Conservation (phyloP, 371 early-diverging fungal species). For the Mortierella sp. region DNA sequence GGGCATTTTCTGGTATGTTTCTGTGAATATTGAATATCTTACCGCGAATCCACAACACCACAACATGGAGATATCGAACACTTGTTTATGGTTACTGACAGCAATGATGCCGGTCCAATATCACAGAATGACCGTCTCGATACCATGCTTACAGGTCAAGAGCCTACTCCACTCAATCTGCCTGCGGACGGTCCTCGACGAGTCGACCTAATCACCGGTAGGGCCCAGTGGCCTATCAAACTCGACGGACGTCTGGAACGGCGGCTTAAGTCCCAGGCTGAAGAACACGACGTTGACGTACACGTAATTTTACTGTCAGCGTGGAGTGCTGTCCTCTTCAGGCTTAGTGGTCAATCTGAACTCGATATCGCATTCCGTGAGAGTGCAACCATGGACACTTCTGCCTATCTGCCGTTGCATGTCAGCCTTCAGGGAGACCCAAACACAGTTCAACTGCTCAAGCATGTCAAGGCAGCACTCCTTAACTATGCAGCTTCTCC, state of each 20-base stretch:
- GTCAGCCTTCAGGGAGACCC: background rate
- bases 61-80: background rate
- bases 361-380: constrained; percentile 8
- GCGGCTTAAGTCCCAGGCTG: constrained; percentile 1
- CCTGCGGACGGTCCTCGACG: constrained; percentile 2
- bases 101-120: background rate
- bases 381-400: background rate
- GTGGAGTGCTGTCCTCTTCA: constrained; percentile 4
- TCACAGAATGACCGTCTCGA: constrained; percentile 4
- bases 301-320: constrained; percentile 6
- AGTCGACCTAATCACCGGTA: background rate
- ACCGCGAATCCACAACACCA: too few relatives aligned
- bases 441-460: constrained; percentile 8
- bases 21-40: background rate
- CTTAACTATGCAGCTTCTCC: background rate
- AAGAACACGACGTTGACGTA: constrained; percentile 2
- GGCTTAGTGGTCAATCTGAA: constrained; percentile 5
- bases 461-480: constrained; percentile 3
- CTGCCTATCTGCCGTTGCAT: constrained; percentile 1
- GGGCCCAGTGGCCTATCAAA: constrained; percentile 2
- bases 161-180: constrained; percentile 3
- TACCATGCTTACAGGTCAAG: background rate
- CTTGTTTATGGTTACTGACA: constrained; percentile 9
- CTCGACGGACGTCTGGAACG: constrained; percentile 7
- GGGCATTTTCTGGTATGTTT: constrained; percentile 3